Conservation (phyloP, 805 yeast genomes). For the Saccharomycopsis capsularis region DNA sequence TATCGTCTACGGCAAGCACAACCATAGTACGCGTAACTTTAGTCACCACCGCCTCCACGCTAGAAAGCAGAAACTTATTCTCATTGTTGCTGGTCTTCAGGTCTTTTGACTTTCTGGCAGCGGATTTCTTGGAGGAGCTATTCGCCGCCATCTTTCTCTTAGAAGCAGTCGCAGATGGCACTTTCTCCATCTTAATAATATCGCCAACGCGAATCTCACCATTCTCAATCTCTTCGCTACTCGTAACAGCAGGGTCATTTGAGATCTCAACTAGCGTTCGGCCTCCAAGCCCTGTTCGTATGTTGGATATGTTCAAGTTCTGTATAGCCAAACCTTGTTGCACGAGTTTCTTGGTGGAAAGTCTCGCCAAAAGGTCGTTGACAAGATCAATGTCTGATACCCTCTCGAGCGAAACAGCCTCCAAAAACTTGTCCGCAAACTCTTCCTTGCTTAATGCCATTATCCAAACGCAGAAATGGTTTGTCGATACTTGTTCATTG, state of each 20-base stretch:
- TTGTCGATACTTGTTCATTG: background rate
- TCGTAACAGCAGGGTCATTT: slow-evolving; percentile 41
- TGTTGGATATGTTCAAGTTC: slow-evolving; percentile 52
- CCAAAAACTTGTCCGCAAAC: slow-evolving; percentile 33
- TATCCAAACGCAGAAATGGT: background rate
- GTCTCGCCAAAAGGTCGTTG: slow-evolving; percentile 35
- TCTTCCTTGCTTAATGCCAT: slow-evolving; percentile 3
- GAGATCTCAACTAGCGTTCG: slow-evolving; percentile 56
- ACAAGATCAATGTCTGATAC: slow-evolving; percentile 47
- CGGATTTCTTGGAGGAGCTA: slow-evolving; percentile 24
- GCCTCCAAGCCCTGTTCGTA: slow-evolving; percentile 78
- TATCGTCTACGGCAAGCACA: slow-evolving; percentile 47
- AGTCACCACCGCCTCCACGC: slow-evolving; percentile 60
- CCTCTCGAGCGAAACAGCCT: slow-evolving; percentile 41
- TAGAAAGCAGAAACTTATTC: slow-evolving; percentile 13
- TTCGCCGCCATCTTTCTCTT: slow-evolving; percentile 19
- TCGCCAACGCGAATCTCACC: slow-evolving; percentile 70
- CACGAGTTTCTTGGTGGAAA: slow-evolving; percentile 61
- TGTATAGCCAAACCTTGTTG: slow-evolving; percentile 67
- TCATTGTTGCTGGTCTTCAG: slow-evolving; percentile 10
- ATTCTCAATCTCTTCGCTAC: slow-evolving; percentile 32
- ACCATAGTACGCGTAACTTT: slow-evolving; percentile 43
- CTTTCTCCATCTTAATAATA: slow-evolving; percentile 54
- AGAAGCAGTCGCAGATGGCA: slow-evolving; percentile 28
- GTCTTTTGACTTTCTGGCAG: slow-evolving; percentile 26